These are phyloP conservation scores for Mimosa pudica DNA, from an alignment of 306 rosid species.

Conservation along the genomic window DNA sequence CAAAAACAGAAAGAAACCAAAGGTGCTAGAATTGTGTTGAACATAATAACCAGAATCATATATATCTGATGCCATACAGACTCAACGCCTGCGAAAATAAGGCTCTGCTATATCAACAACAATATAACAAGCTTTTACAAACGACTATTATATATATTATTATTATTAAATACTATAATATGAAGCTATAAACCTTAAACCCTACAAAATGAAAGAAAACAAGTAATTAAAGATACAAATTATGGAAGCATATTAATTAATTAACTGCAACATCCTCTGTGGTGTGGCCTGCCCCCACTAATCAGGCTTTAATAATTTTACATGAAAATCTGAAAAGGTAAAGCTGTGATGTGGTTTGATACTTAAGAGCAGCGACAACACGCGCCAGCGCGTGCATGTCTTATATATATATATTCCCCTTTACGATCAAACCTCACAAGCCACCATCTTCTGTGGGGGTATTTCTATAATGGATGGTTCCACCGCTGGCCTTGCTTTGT, in stretches of 20 bases:
- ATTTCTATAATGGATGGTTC: background rate
- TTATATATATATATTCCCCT: background rate
- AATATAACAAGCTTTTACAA: slow-evolving; percentile 3
- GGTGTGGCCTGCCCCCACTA: background rate
- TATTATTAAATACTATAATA: background rate
- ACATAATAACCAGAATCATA: slow-evolving; percentile 7
- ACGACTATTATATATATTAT: background rate
- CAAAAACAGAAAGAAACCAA: background rate
- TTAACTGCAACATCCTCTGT: background rate
- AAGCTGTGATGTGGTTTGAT: background rate
- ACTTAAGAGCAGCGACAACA: background rate
- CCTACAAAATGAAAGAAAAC: background rate
- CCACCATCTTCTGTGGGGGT: background rate
- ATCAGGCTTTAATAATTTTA: slow-evolving; percentile 13
- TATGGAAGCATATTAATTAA: background rate
- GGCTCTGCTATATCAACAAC: slow-evolving; percentile 10
- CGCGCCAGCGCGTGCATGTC: background rate
- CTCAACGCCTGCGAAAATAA: background rate
- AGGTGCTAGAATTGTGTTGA: background rate
- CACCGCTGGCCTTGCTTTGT: background rate
- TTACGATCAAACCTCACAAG: slow-evolving; percentile 27
- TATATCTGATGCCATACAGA: background rate
- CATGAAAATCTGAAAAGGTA: slow-evolving; percentile 22
- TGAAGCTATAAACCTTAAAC: background rate
- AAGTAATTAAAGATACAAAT: slow-evolving; percentile 14